Base-by-base conservation (phyloP, 371 early-diverging fungal genomes). In the Saksenaea oblongispora region DNA sequence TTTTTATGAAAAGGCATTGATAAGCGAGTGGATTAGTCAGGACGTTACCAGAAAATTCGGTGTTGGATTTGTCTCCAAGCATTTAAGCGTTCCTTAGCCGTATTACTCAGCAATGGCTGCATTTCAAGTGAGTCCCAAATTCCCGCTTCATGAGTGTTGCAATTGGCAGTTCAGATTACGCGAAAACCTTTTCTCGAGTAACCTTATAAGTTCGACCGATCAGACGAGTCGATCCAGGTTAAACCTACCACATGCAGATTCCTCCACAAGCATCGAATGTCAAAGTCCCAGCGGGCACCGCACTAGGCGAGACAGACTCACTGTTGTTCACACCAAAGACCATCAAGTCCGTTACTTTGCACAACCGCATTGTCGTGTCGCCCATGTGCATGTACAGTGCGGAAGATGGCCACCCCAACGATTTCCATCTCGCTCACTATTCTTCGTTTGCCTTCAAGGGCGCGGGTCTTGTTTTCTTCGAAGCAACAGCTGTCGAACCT, bases 401-500 rank as follows among this genome's bases (percentile, higher is more conserved):
- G 34, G 62, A 69, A 27, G 51, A 69, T 54, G 69, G 69, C 5
- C 22, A 13, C 13, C 27, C 64, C 34, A 69, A 69, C n/a, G 62
- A 69, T 42, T 69, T 61, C 22, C 69, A 69, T 24, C 61, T 93
- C n/a, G 75, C 82, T 7, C 92, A 94, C 73, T 70, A 84, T 54
- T 86, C 89, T 37, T 75, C 87, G 54, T 91, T 82, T 64, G 93
- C 94, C 4, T 57, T 86, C 18, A 80, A 78, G 28, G 93, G 94
- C 1, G 93, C 87, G 1, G 94, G 93, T 13, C 67, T 90, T 37
- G 73, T 93, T 53, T 71, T 94, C 28, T 72, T 90, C 17, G 96
- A 96, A 67, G 95, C 95, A 4, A 89, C 92, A 0, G 92, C 84
- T 5, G 93, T 95, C 5, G 61, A 72, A 0, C 83, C 89, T 8